These are phyloP conservation scores for Trichosporon ovoides DNA, from an alignment of 1,284 basidiomycete genomes.

Conservation along the genomic window DNA sequence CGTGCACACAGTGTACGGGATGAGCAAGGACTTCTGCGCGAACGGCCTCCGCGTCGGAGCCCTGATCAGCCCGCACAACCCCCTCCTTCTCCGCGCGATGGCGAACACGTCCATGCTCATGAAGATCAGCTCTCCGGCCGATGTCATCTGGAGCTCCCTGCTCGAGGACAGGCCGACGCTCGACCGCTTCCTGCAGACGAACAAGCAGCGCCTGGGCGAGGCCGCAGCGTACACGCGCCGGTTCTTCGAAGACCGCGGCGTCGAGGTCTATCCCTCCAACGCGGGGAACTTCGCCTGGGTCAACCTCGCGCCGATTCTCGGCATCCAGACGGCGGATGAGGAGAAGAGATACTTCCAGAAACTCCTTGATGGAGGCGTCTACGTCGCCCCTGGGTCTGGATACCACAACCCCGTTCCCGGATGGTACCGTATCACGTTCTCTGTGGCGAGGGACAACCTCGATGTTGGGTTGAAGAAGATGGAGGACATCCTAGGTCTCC, in stretches of 20 bases:
- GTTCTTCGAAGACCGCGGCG: slow-evolving; percentile 43
- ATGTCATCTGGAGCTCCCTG: slow-evolving; percentile 43
- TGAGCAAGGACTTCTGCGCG: slow-evolving; percentile 51
- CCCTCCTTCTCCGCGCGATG: slow-evolving; percentile 45
- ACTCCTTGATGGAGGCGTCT: slow-evolving; percentile 44
- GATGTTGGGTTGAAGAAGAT: slow-evolving; percentile 37
- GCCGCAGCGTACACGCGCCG: slow-evolving; percentile 35
- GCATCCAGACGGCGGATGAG: slow-evolving; percentile 30
- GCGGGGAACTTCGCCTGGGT: slow-evolving; percentile 49
- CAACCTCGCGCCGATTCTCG: slow-evolving; percentile 35
- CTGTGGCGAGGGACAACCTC: slow-evolving; percentile 38
- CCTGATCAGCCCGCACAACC: slow-evolving; percentile 49
- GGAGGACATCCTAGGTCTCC: slow-evolving; percentile 25
- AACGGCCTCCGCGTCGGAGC: slow-evolving; percentile 50
- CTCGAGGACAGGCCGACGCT: slow-evolving; percentile 29
- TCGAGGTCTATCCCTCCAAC: slow-evolving; percentile 38
- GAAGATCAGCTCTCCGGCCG: slow-evolving; percentile 45
- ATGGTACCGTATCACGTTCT: slow-evolving; percentile 45
- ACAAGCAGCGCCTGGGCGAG: slow-evolving; percentile 33
- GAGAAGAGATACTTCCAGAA: slow-evolving; percentile 46
- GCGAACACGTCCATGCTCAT: slow-evolving; percentile 44
- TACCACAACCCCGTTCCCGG: slow-evolving; percentile 39
- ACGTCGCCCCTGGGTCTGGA: slow-evolving; percentile 42
- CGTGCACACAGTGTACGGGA: slow-evolving; percentile 47
- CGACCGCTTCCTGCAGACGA: slow-evolving; percentile 35